These are phyloP conservation scores for Carex sylvatica DNA, from an alignment of 202 grass and related monocot genomes.

Conservation along the genomic window DNA sequence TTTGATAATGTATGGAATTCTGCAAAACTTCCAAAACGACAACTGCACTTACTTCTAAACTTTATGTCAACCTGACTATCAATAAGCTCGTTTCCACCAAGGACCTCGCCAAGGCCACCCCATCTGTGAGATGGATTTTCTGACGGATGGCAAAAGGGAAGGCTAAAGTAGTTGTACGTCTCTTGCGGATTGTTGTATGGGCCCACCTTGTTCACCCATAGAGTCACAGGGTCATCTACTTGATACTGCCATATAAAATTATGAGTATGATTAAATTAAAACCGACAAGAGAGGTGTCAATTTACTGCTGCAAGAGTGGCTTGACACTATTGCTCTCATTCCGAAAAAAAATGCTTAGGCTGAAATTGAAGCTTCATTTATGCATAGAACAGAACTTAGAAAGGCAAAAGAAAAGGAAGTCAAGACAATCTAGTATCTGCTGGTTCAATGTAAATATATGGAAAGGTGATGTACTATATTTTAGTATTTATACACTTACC, in stretches of 20 bases:
- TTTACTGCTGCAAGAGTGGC: neutral
- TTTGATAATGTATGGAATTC: neutral
- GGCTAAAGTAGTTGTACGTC: slow-evolving; percentile 94
- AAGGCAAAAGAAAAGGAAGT: neutral
- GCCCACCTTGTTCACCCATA: slow-evolving; percentile 98
- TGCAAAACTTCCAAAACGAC: neutral
- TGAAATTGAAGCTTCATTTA: neutral
- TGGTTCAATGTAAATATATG: neutral
- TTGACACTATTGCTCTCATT: neutral
- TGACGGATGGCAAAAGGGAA: slow-evolving; percentile 79
- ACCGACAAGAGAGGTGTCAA: neutral
- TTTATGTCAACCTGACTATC: slow-evolving; percentile 88
- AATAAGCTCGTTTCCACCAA: slow-evolving; percentile 91
- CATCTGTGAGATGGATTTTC: slow-evolving; percentile 90
- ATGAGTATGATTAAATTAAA: neutral
- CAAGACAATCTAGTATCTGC: neutral
- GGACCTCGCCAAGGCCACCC: slow-evolving; percentile 87
- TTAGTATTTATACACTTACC: neutral
- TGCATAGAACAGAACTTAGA: neutral
- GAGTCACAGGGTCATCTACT: slow-evolving; percentile 55
- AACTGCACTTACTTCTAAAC: slow-evolving; percentile 51
- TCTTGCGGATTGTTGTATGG: slow-evolving; percentile 97
- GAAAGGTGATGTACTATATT: neutral
- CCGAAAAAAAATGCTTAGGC: neutral
- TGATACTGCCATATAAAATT: slow-evolving; percentile 48